These are phyloP conservation scores for Saitozyma sp. DNA, from an alignment of 768 basidiomycete species.

Conservation along the genomic window DNA sequence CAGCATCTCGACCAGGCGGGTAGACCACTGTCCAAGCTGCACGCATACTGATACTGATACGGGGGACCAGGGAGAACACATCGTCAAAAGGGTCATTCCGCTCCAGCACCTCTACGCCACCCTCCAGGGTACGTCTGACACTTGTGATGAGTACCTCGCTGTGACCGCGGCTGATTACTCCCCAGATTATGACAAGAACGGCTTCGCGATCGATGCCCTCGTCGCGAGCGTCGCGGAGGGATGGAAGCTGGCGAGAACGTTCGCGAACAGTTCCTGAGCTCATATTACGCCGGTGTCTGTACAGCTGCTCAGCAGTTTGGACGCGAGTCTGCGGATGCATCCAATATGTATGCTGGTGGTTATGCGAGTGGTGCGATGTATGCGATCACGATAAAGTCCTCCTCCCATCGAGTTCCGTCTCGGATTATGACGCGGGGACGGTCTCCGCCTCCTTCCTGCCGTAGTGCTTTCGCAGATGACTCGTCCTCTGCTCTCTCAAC, in stretches of 20 bases:
- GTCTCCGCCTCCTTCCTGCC: constrained; percentile 19
- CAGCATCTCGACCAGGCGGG: constrained; percentile 66
- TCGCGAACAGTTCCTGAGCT: background rate
- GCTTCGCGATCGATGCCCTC: constrained; percentile 69
- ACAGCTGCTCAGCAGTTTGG: too few species aligned
- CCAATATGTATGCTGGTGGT: too few species aligned
- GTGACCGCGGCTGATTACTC: background rate
- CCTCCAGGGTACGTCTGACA: constrained; percentile 63
- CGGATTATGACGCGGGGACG: background rate
- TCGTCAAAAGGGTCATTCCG: constrained; percentile 70
- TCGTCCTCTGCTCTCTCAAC: constrained; percentile 19
- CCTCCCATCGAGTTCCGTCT: too few species aligned
- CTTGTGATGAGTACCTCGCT: background rate
- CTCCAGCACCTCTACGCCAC: constrained; percentile 64
- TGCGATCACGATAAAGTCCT: too few species aligned
- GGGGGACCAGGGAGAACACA: constrained; percentile 68
- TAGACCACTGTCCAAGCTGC: background rate
- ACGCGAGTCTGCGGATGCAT: too few species aligned
- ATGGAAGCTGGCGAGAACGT: constrained; percentile 49
- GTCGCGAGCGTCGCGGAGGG: constrained; percentile 75
- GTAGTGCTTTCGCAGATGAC: constrained; percentile 22
- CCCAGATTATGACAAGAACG: constrained; percentile 53
- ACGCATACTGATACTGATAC: too few species aligned
- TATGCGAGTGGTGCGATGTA: too few species aligned
- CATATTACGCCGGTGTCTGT: too few species aligned